A percentile compares a stretch with the other conserved stretches of the same genome.
Evolutionary conservation across 768 basidiomycete species (phyloP).

Genomic region (Pilatotrama ljubarskyi): DNA sequence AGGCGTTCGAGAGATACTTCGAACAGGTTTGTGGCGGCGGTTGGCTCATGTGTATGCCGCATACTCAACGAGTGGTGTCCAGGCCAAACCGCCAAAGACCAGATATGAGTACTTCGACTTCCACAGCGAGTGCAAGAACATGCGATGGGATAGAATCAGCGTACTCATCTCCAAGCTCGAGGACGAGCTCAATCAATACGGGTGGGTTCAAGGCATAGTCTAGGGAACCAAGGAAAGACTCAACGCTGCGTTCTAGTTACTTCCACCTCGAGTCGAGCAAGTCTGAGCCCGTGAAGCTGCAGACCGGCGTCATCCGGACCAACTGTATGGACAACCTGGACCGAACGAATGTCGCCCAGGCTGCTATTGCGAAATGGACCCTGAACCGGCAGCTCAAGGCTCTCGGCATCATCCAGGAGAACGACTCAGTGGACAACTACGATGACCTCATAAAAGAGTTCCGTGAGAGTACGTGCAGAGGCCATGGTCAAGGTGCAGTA

Average conservation of each 20-base stretch:
- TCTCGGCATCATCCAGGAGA: constrained; percentile 68
- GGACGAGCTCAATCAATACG: constrained; percentile 65
- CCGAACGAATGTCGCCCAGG: constrained; percentile 95
- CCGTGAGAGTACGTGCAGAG: constrained; percentile 70
- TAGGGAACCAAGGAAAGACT: neutral
- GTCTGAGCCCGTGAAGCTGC: constrained; percentile 52
- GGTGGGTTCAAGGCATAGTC: constrained; percentile 44
- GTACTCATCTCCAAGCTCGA: constrained; percentile 76
- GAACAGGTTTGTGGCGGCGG: constrained; percentile 44
- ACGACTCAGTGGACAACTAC: constrained; percentile 79
- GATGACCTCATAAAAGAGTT: constrained; percentile 78
- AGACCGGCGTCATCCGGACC: constrained; percentile 81
- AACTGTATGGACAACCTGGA: constrained; percentile 99
- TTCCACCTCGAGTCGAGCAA: constrained; percentile 65
- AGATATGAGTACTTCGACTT: constrained; percentile 97
- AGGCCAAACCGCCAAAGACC: constrained; percentile 67
- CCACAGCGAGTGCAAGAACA: constrained; percentile 90
- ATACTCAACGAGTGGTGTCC: neutral
- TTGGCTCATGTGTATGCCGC: neutral
- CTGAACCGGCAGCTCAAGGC: constrained; percentile 75
- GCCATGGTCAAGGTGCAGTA: neutral
- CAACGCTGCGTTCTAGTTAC: constrained; percentile 52
- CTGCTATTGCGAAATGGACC: constrained; percentile 84
- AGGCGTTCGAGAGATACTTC: constrained; percentile 84
- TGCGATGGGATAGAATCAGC: constrained; percentile 93